Evolutionary conservation across 179 eudicot species (phyloP).

Genomic region (Spergularia azorica): DNA sequence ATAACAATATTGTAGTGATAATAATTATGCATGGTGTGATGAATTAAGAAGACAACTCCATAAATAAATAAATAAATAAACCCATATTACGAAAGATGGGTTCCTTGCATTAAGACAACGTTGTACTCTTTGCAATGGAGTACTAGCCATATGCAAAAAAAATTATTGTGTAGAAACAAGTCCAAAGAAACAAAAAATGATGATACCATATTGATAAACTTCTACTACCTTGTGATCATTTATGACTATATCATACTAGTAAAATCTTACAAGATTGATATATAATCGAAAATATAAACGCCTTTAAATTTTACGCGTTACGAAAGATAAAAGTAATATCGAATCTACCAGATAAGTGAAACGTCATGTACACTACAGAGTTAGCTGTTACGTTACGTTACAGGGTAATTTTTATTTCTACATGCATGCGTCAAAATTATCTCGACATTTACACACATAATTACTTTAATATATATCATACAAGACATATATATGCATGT

Average conservation of each 20-base stretch:
- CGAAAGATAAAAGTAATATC: background rate
- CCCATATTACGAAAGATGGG: background rate
- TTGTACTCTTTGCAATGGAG: background rate
- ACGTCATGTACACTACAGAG: constrained; percentile 1
- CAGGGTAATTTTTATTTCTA: background rate
- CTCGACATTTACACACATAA: background rate
- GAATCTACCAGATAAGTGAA: background rate
- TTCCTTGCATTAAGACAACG: background rate
- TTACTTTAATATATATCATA: background rate
- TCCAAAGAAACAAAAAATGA: background rate
- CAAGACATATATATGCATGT: background rate
- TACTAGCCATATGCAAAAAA: background rate
- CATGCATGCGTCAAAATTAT: background rate
- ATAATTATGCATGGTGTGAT: background rate
- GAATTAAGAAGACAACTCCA: background rate
- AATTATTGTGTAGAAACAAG: background rate
- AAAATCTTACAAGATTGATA: background rate
- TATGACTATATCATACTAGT: background rate
- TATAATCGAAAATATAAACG: too few species aligned
- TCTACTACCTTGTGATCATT: background rate
- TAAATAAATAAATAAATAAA: too few species aligned
- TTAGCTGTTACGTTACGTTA: constrained; percentile 26
- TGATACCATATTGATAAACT: background rate
- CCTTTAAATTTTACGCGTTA: background rate
- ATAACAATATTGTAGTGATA: too few species aligned